Conservation (phyloP, 1,139 yeast species). For the Sugiyamaella grinbergsii region DNA sequence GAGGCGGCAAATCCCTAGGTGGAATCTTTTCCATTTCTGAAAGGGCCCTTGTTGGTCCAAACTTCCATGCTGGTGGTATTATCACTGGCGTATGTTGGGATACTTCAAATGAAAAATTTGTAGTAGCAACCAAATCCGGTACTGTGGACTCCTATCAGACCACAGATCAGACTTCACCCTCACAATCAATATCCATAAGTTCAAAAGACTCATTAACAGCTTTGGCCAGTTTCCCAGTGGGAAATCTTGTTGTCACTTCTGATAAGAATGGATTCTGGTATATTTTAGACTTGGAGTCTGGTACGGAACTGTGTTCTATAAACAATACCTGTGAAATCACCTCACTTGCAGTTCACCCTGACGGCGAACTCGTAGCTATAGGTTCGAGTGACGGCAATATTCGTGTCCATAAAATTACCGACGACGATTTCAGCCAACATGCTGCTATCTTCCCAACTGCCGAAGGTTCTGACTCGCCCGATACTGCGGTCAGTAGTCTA, state of each 20-base stretch:
- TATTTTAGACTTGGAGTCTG: conserved; percentile 37
- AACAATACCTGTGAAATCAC: conserved; percentile 29
- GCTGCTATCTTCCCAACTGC: conserved; percentile 46
- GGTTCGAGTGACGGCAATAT: conserved; percentile 49
- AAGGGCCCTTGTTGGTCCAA: conserved; percentile 17
- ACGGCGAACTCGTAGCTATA: conserved; percentile 61
- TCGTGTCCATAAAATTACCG: conserved; percentile 49
- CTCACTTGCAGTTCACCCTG: conserved; percentile 55
- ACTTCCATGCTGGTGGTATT: conserved; percentile 31
- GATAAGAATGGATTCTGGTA: conserved; percentile 43
- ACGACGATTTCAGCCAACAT: conserved; percentile 38
- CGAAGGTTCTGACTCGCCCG: conserved; percentile 12
- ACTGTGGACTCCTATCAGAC: conserved; percentile 25
- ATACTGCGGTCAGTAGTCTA: conserved; percentile 43
- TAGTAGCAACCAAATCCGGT: conserved; percentile 33
- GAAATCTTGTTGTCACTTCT: conserved; percentile 42
- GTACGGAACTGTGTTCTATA: conserved; percentile 19
- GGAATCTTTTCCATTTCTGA: conserved; percentile 29
- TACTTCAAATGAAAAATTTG: conserved; percentile 20
- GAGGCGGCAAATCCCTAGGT: conserved; percentile 36
- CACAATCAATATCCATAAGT: conserved; percentile 8
- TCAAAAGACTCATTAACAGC: conserved; percentile 31
- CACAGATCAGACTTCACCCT: not conserved
- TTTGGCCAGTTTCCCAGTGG: conserved; percentile 46
- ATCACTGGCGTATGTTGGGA: conserved; percentile 36